Percentiles rank a stretch among this genome's conserved stretches.
Evolutionary conservation across 2,329 filamentous ascomycete genomes (phyloP).

Genomic region (Fusarium sp.): DNA sequence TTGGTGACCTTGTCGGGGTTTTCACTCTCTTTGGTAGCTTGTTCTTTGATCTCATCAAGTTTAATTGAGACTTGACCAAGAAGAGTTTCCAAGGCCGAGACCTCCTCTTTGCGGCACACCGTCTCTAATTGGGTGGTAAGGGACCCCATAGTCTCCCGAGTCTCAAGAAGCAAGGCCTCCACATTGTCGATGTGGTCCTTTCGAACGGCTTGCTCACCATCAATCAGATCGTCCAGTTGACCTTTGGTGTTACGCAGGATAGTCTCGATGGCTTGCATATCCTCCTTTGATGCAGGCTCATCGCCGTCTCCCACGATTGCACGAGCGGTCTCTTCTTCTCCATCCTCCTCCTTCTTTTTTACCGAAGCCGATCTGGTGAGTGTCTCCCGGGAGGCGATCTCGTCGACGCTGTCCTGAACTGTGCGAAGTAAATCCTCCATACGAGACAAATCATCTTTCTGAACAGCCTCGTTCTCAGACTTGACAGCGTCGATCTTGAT

Average conservation of each 20-base stretch:
- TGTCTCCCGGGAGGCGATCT: constrained; percentile 49
- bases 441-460: constrained; percentile 63
- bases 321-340: constrained; percentile 2
- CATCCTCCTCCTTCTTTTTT: constrained; percentile 34
- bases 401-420: constrained; percentile 59
- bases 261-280: constrained; percentile 89
- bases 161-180: constrained; percentile 73
- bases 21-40: constrained; percentile 61
- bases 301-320: constrained; percentile 24
- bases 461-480: constrained; percentile 46
- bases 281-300: constrained; percentile 68
- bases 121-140: constrained; percentile 73
- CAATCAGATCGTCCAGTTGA: constrained; percentile 81
- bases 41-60: constrained; percentile 77
- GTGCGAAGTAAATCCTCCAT: constrained; percentile 61
- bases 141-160: constrained; percentile 74
- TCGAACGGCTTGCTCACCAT: constrained; percentile 73
- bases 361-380: constrained; percentile 27
- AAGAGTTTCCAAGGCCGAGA: constrained; percentile 78
- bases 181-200: constrained; percentile 72
- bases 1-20: constrained; percentile 76
- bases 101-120: constrained; percentile 78
- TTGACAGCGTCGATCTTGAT: constrained; percentile 76
- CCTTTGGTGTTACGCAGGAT: constrained; percentile 89
- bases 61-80: constrained; percentile 78